Base-by-base conservation (phyloP, 2,329 filamentous ascomycete genomes). In the Fonsecaea nubica region DNA sequence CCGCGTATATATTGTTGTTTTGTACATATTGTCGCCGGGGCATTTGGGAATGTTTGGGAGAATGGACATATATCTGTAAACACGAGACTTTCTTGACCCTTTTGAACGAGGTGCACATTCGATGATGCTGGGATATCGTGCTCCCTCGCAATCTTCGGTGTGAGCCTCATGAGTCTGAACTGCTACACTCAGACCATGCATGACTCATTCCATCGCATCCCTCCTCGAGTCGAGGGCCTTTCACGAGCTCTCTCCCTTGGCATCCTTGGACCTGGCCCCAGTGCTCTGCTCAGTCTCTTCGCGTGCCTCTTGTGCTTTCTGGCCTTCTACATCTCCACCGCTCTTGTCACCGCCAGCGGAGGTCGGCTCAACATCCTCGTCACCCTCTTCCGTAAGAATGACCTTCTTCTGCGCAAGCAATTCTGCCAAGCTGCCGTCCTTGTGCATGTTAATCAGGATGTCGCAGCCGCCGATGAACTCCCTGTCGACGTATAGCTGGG, bases 381-480 rank as follows among this genome's bases (percentile, higher is more conserved):
- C 69, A 12, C 56, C 53, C 3, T 64, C 87, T 67, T 88, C 85
- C 1, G 85, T 80, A 15, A 89, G 87, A 63, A 99, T 80, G n/a
- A 98, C 92, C 69, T 88, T 88, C 85, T 97, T 97, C 80, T 96
- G 91, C 77, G 96, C 92, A 58, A 99, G 84, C 77, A 98, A 80
- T 84, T 96, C 96, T 8, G 93, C 92, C 75, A 99, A 82, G 73
- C 96, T 93, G 33, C 95, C 95, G 76, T 92, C 96, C 81, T 97
- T 92, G 82, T 98, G 94, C 95, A 99, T 98, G 2, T 90, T 91
- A 78, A 98, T 90, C 74, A 99, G 80, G 71, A 99, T 99, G 79
- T 99, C 95, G 78, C 93, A 97, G n/a, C 95, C 95, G 63, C 95
- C 95, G 55, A 99, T 85, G 77, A 99, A 99, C 78, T 99, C 94